phyloP scores from a whole-genome alignment of 768 basidiomycete genomes.

The Psilocybe sp. region DNA sequence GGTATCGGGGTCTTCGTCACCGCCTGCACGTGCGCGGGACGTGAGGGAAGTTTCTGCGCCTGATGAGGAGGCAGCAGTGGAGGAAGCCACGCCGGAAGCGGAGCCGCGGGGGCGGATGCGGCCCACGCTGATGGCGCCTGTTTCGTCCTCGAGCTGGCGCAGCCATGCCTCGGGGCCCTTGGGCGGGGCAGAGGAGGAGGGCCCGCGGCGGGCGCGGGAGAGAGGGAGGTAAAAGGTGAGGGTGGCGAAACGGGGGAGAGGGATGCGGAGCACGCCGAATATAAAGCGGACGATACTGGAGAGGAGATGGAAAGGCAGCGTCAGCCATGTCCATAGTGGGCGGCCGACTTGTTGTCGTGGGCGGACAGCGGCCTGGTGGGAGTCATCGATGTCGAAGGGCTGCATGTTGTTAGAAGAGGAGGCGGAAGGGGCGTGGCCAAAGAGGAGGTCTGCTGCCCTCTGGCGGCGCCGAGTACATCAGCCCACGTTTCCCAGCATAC shows the following conservation, averaged over 20 bases:
- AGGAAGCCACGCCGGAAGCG: slow-evolving; percentile 26
- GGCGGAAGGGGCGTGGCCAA: slow-evolving; percentile 29
- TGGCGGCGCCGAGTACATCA: slow-evolving; percentile 18
- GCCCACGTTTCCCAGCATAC: background rate
- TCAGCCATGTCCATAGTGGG: slow-evolving; percentile 46
- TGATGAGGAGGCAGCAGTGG: slow-evolving; percentile 8
- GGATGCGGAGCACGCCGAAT: slow-evolving; percentile 64
- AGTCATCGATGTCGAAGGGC: slow-evolving; percentile 52
- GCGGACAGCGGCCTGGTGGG: slow-evolving; percentile 29
- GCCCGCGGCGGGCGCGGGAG: slow-evolving; percentile 27
- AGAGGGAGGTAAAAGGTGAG: slow-evolving; percentile 42
- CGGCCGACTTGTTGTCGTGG: slow-evolving; percentile 24
- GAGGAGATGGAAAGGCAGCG: slow-evolving; percentile 60
- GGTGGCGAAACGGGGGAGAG: slow-evolving; percentile 58
- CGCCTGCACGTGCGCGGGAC: slow-evolving; percentile 24
- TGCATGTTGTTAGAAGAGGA: slow-evolving; percentile 22
- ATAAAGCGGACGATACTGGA: slow-evolving; percentile 62
- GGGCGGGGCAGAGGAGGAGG: background rate
- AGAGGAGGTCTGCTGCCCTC: slow-evolving; percentile 61
- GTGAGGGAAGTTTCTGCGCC: slow-evolving; percentile 41
- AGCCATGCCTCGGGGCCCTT: slow-evolving; percentile 72
- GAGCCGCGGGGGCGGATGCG: slow-evolving; percentile 33
- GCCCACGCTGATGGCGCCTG: slow-evolving; percentile 61
- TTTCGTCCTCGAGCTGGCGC: slow-evolving; percentile 79
- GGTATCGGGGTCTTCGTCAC: slow-evolving; percentile 18